Percentiles rank a stretch among this genome's conserved stretches.
phyloP scores from a whole-genome alignment of 1,284 basidiomycete species.

The Moesziomyces aphidis region DNA sequence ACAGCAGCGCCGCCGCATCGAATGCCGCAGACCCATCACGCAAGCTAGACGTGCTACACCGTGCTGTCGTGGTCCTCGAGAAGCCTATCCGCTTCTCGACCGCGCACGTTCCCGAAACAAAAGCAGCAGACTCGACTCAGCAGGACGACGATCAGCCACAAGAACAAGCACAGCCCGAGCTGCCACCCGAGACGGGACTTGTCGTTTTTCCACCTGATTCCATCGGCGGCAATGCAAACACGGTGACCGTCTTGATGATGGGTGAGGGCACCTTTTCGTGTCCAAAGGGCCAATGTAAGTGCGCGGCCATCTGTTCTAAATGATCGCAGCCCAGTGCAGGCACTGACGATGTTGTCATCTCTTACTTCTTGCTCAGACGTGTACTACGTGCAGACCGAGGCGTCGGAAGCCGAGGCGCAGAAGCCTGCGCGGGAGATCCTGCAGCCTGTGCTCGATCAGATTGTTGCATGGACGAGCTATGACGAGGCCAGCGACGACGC shows the following conservation, averaged over 20 bases:
- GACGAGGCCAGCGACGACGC: background rate
- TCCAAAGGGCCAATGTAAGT: slow-evolving; percentile 73
- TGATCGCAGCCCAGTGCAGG: background rate
- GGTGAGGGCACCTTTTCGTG: slow-evolving; percentile 87
- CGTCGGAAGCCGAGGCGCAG: background rate
- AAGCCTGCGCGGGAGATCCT: slow-evolving; percentile 10
- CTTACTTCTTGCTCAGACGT: slow-evolving; percentile 17
- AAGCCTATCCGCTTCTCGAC: slow-evolving; percentile 29
- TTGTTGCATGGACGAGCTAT: slow-evolving; percentile 11
- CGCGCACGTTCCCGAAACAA: background rate
- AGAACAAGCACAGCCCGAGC: background rate
- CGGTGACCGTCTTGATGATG: slow-evolving; percentile 75
- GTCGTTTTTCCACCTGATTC: slow-evolving; percentile 82
- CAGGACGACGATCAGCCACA: background rate
- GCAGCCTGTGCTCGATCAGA: slow-evolving; percentile 21
- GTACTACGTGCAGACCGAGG: slow-evolving; percentile 45
- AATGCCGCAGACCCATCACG: background rate
- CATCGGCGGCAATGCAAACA: slow-evolving; percentile 50
- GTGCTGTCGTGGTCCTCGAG: slow-evolving; percentile 44
- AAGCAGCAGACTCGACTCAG: background rate
- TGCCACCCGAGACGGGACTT: slow-evolving; percentile 75
- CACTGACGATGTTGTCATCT: background rate
- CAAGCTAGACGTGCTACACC: slow-evolving; percentile 5
- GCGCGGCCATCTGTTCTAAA: too few species aligned
- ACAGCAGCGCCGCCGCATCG: too few species aligned